Base-by-base conservation (phyloP, 805 yeast genomes). In the Lipomyces chichibuensis region DNA sequence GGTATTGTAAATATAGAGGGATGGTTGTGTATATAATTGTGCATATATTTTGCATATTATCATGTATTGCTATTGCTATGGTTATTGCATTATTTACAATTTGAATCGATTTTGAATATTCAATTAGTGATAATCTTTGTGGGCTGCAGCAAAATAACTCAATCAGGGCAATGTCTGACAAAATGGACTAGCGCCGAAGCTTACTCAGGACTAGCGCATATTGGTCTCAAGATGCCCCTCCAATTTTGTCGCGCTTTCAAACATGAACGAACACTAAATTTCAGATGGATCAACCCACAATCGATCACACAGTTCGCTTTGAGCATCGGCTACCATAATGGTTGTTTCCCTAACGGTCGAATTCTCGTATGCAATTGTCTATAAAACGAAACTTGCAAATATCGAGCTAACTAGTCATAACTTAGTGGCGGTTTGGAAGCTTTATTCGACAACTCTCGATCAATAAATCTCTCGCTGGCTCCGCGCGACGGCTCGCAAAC, bases 401-500 rank as follows among this genome's bases (percentile, higher is more conserved):
- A 43, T 17, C 25, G 49, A 43, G 49, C 35, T 32, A 37, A 13
- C 54, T 27, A 54, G 60, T 37, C 55, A 9, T 14, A 37, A 37
- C 39, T 35, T 37, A 80, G 83, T 17, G 98, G 98, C 6, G 98
- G 98, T 0, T 81, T 93, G 32, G 98, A 94, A 75, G 88, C 86
- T 55, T 85, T 91, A 1, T 91, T 94, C 67, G 83, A 82, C 51
- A 85, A 86, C 49, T 80, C 84, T 55, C 82, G 89, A 67, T 81
- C 83, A 60, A 84, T 87, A 64, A 83, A 84, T 64, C 77, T 90
- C 23, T 75, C 75, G 2, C 75, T 86, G 1, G 81, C 82, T 1
- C 35, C 57, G 27, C 20, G 53, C 14, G 33, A 25, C 33, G 82
- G 79, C 62, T 84, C 84, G 72, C 54, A 66, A 7, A 72, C 79